These are phyloP conservation scores for Cnidoscolus chayamansa DNA, from an alignment of 441 rosid species.

Conservation along the genomic window DNA sequence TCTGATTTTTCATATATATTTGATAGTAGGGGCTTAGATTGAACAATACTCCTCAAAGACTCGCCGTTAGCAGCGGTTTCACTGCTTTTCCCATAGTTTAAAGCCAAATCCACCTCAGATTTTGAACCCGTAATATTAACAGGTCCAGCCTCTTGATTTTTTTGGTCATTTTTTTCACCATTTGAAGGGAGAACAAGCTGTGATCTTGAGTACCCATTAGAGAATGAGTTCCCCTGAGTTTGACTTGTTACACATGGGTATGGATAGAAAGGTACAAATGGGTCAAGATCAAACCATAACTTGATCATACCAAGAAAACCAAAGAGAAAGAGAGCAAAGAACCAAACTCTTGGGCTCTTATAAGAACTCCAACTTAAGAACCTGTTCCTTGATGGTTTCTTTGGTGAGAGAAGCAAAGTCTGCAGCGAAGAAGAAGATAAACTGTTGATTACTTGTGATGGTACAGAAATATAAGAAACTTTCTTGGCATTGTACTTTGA, in stretches of 20 bases:
- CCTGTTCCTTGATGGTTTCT: conserved; percentile 33
- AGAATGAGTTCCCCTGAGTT: conserved; percentile 19
- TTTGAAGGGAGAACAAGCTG: conserved; percentile 21
- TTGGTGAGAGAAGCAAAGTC: conserved; percentile 59
- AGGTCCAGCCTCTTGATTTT: background rate
- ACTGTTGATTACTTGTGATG: conserved; percentile 61
- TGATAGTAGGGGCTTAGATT: conserved; percentile 18
- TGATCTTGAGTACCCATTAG: conserved; percentile 23
- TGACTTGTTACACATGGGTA: conserved; percentile 47
- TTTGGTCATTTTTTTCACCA: background rate
- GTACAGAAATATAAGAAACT: conserved; percentile 66
- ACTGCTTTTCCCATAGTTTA: conserved; percentile 11
- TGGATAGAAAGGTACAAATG: conserved; percentile 44
- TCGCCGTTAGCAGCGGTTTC: conserved; percentile 14
- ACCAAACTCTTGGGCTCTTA: conserved; percentile 50
- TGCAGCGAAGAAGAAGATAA: conserved; percentile 60
- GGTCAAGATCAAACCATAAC: conserved; percentile 43
- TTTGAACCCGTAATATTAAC: background rate
- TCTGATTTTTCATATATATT: conserved; percentile 20
- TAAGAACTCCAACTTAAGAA: conserved; percentile 23
- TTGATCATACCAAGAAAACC: conserved; percentile 51
- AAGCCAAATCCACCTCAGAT: conserved; percentile 21
- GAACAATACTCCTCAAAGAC: conserved; percentile 1
- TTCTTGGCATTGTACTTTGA: conserved; percentile 42
- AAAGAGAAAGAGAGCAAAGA: conserved; percentile 50